Evolutionary conservation across 1,284 basidiomycete genomes (phyloP).

Genomic region (Kwoniella shivajii): DNA sequence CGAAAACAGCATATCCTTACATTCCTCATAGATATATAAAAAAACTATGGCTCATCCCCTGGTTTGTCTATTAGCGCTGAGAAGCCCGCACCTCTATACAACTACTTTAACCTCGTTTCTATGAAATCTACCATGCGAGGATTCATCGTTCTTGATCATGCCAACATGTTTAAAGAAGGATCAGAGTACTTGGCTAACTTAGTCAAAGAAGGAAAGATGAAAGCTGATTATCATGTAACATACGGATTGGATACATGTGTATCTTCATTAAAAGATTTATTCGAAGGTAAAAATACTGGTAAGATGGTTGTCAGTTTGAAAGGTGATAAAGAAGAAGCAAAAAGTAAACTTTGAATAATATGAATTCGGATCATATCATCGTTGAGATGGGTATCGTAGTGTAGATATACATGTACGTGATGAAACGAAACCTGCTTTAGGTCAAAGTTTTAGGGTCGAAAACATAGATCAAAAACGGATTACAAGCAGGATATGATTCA

Average conservation of each 20-base stretch:
- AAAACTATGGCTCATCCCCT: not conserved
- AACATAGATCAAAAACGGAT: too few species aligned
- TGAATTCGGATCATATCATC: too few species aligned
- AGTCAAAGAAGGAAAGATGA: constrained; percentile 68
- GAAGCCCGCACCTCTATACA: constrained; percentile 47
- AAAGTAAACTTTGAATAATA: constrained; percentile 6
- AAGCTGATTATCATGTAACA: constrained; percentile 74
- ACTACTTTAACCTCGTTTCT: constrained; percentile 64
- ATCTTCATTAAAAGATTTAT: constrained; percentile 68
- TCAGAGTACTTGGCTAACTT: constrained; percentile 58
- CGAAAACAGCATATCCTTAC: not conserved
- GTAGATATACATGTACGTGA: too few species aligned
- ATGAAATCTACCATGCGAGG: constrained; percentile 77
- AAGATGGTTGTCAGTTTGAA: constrained; percentile 64
- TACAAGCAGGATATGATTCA: too few species aligned
- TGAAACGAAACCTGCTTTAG: too few species aligned
- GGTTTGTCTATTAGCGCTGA: constrained; percentile 27
- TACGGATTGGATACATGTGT: constrained; percentile 74
- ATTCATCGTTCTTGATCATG: constrained; percentile 72
- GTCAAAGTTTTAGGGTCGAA: too few species aligned
- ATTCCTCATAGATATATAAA: not conserved
- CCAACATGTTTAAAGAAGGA: constrained; percentile 51
- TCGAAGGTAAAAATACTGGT: constrained; percentile 76
- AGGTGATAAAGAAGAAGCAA: not conserved
- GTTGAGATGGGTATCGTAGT: too few species aligned